Base-by-base conservation (phyloP, 202 grass and related monocot genomes). In the Elaeis oleifera region DNA sequence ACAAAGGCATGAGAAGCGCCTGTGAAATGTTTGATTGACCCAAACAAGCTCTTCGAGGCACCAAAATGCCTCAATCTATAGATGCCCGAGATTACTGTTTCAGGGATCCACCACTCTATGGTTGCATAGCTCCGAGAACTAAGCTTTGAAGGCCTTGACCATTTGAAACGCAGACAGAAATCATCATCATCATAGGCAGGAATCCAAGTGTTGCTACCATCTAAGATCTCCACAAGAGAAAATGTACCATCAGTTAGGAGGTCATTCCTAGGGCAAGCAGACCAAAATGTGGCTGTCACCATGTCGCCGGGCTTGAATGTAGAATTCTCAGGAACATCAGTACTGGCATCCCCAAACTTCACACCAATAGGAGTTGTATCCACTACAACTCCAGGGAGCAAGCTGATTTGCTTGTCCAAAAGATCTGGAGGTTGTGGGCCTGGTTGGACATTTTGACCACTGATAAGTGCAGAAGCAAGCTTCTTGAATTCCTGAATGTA, bases 401-500 rank as follows among this genome's bases (percentile, higher is more conserved):
- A 71, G 31, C 84, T 76, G 39, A 97, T 97, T 81, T 97, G 92
- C 68, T 78, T 97, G 65, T 83, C 55, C 72, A 92, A 60, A 18
- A 97, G 76, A 72, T 97, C 88, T 63, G 92, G 92, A 68, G 88
- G 83, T 61, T 82, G 82, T 23, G 78, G 49, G 49, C 65, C 78
- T 48, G 82, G 77, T 59, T 71, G 82, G 59, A 86, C 58, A 44
- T 65, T 61, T 75, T 86, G 74, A 69, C 87, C 81, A 68, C 71
- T 71, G 65, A 81, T 24, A 61, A 92, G 71, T 9, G 92, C 92
- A 73, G 77, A 58, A 53, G 92, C 84, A 39, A 97, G 92, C 19
- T 92, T 97, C 62, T 85, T 64, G 71, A 92, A 97, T 66, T 97
- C 92, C 68, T 92, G 88, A 65, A 92, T 92, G 77, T 92, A 97